These are phyloP conservation scores for Aspergillus costaricaensis DNA, from an alignment of 2,329 filamentous ascomycete genomes.

Conservation along the genomic window DNA sequence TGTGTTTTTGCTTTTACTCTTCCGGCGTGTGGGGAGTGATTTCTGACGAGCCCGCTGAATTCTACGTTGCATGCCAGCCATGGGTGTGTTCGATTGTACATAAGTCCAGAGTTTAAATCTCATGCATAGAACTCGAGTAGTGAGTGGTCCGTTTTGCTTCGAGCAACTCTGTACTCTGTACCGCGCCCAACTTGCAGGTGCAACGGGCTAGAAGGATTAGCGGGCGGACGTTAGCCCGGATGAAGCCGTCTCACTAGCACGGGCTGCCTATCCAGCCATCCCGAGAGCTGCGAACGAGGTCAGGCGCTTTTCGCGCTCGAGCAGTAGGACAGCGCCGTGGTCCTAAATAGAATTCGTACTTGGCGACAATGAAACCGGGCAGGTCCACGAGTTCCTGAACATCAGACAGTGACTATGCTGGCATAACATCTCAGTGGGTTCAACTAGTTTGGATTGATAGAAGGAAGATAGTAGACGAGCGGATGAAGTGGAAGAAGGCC, in stretches of 20 bases:
- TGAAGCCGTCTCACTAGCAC: background rate
- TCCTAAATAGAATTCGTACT: background rate
- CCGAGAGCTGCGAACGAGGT: background rate
- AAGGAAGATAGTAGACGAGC: too few relatives aligned
- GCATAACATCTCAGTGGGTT: too few relatives aligned
- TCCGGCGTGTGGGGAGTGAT: constrained; percentile 38
- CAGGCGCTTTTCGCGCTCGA: background rate
- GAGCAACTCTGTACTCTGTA: background rate
- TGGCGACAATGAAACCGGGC: background rate
- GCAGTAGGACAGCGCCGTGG: background rate
- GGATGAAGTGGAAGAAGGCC: background rate
- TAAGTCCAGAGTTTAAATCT: background rate
- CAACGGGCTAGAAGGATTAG: background rate
- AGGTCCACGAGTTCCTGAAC: background rate
- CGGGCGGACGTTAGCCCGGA: background rate
- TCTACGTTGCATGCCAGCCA: background rate
- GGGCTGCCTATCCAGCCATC: background rate
- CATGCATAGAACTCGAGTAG: background rate
- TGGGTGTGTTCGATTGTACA: background rate
- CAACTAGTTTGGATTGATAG: background rate
- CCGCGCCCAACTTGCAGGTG: background rate
- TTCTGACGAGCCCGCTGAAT: constrained; percentile 6
- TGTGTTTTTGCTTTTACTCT: constrained; percentile 36
- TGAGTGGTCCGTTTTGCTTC: background rate
- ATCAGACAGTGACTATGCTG: too few relatives aligned